Percentiles rank a stretch among this genome's conserved stretches.
Evolutionary conservation across 148 eudicot species (phyloP).

Genomic region (Arbutus unedo): DNA sequence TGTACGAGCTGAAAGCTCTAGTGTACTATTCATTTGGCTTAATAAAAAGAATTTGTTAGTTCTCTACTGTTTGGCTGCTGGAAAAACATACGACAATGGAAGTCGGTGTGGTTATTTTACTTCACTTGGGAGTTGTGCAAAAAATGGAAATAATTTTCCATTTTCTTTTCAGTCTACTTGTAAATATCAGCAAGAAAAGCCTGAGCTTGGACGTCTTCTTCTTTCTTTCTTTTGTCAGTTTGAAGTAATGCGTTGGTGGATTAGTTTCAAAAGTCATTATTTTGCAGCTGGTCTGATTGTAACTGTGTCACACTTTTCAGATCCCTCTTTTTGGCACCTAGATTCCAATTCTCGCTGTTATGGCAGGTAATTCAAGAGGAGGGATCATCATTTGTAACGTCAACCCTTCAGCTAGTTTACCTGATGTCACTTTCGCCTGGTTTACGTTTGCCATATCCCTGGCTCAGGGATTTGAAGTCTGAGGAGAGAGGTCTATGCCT

Average conservation of each 20-base stretch:
- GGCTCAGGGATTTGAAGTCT: conserved; percentile 58
- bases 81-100: background rate
- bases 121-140: background rate
- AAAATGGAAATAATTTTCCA: background rate
- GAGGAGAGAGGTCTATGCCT: conserved; percentile 69
- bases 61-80: background rate
- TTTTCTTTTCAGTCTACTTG: background rate
- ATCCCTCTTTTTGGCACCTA: conserved; percentile 1
- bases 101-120: background rate
- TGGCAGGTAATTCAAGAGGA: conserved; percentile 45
- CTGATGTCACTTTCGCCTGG: conserved; percentile 59
- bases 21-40: background rate
- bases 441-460: conserved; percentile 50
- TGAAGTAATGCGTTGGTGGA: background rate
- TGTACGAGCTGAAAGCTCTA: background rate
- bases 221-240: background rate
- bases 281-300: background rate
- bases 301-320: background rate
- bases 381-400: conserved; percentile 45
- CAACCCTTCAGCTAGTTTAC: conserved; percentile 58
- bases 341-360: conserved; percentile 7
- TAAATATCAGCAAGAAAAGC: background rate
- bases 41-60: background rate
- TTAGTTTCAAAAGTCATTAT: background rate
- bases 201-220: background rate